Evolutionary conservation across 179 eudicot species (phyloP).

Genomic region (Beta lomatogona): DNA sequence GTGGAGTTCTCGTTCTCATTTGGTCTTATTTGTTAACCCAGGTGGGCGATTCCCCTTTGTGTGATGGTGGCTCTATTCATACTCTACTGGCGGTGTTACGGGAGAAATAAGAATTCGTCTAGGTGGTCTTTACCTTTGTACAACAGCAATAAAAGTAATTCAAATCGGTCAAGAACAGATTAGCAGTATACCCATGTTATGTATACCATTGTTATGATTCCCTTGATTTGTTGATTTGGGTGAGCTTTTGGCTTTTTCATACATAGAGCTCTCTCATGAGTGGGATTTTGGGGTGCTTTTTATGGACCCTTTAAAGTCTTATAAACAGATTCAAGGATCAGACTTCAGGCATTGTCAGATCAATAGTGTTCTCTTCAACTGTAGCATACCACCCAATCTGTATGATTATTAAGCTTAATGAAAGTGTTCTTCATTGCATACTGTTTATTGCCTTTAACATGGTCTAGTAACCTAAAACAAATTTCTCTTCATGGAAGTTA

Average conservation of each 20-base stretch:
- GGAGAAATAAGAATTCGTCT: conserved; percentile 67
- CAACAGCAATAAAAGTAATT: conserved; percentile 48
- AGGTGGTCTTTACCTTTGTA: conserved; percentile 74
- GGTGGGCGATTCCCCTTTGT: conserved; percentile 92
- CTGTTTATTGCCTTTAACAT: neutral
- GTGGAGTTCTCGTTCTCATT: neutral
- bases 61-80: conserved; percentile 46
- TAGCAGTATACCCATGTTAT: conserved; percentile 28
- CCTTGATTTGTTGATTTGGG: conserved; percentile 16
- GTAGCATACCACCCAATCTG: conserved; percentile 12
- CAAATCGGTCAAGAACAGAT: conserved; percentile 70
- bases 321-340: conserved; percentile 24
- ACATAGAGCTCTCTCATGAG: conserved; percentile 22
- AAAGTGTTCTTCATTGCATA: conserved; percentile 3
- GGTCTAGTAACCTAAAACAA: too few species aligned
- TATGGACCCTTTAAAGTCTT: conserved; percentile 26
- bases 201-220: conserved; percentile 21
- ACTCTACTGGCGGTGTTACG: conserved; percentile 87
- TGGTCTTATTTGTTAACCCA: conserved; percentile 26
- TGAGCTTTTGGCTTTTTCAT: conserved; percentile 28
- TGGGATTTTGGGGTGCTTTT: conserved; percentile 17
- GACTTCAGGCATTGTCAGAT: neutral
- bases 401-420: conserved; percentile 4
- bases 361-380: neutral
- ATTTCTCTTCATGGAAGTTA: too few species aligned